A percentile compares a stretch with the other conserved stretches of the same genome.
Evolutionary conservation across 1,139 yeast species (phyloP).

Genomic region (Eremothecium gossypii): DNA sequence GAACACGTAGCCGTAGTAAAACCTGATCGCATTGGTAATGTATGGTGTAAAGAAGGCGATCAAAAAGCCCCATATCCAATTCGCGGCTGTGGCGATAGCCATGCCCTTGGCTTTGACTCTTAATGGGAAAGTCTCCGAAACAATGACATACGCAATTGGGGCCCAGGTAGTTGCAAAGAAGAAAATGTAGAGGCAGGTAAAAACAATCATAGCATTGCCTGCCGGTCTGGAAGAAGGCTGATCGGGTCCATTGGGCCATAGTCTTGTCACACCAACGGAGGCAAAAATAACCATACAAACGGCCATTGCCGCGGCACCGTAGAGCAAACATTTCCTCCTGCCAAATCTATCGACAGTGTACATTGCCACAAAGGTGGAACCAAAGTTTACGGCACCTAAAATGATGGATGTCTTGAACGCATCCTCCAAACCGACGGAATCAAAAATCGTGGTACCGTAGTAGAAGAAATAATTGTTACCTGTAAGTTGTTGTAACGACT

Average conservation of each 20-base stretch:
- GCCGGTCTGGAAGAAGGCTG: constrained; percentile 30
- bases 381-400: constrained; percentile 66
- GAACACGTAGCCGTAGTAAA: constrained; percentile 63
- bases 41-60: constrained; percentile 66
- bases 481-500: constrained; percentile 51
- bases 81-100: constrained; percentile 62
- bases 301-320: constrained; percentile 56
- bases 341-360: constrained; percentile 61
- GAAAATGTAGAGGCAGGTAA: constrained; percentile 66
- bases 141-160: constrained; percentile 67
- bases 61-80: constrained; percentile 70
- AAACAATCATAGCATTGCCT: constrained; percentile 63
- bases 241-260: constrained; percentile 19
- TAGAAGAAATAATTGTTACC: constrained; percentile 52
- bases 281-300: constrained; percentile 56
- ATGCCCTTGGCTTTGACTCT: constrained; percentile 67
- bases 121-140: constrained; percentile 68
- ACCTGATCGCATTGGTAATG: constrained; percentile 44
- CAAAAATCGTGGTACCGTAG: constrained; percentile 46
- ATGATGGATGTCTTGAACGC: constrained; percentile 48
- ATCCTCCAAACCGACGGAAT: constrained; percentile 39
- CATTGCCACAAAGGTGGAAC: constrained; percentile 63
- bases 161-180: constrained; percentile 83
- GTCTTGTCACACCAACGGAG: constrained; percentile 47
- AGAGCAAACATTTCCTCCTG: constrained; percentile 51